A percentile compares a stretch with the other conserved stretches of the same genome.
phyloP scores from a whole-genome alignment of 805 yeast genomes.

The Kazachstania psychrophila region DNA sequence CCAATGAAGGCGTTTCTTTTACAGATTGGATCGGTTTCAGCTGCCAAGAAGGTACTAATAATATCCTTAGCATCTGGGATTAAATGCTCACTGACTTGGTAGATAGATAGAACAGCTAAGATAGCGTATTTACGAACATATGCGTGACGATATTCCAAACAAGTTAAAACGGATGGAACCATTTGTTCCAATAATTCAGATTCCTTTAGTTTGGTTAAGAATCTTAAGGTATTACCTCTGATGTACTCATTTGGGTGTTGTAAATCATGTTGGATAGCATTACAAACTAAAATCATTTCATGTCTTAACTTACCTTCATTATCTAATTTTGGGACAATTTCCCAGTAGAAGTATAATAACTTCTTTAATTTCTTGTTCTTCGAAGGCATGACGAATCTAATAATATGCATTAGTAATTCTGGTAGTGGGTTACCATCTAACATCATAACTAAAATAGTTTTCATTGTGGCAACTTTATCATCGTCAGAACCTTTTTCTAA shows the following conservation, averaged over 20 bases:
- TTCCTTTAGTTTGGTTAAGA: slow-evolving; percentile 82
- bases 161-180: slow-evolving; percentile 83
- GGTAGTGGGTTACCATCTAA: slow-evolving; percentile 91
- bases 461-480: slow-evolving; percentile 83
- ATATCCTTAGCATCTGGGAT: slow-evolving; percentile 94
- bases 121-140: slow-evolving; percentile 97
- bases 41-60: slow-evolving; percentile 57
- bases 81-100: slow-evolving; percentile 72
- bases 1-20: slow-evolving; percentile 92
- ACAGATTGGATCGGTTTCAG: slow-evolving; percentile 88
- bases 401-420: slow-evolving; percentile 89
- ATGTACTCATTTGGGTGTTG: slow-evolving; percentile 97
- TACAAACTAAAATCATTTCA: slow-evolving; percentile 97
- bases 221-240: slow-evolving; percentile 90
- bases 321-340: slow-evolving; percentile 87
- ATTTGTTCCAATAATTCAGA: slow-evolving; percentile 91
- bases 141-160: slow-evolving; percentile 94
- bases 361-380: slow-evolving; percentile 85
- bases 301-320: slow-evolving; percentile 86
- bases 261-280: slow-evolving; percentile 92
- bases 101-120: slow-evolving; percentile 78
- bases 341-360: slow-evolving; percentile 93
- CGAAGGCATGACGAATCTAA: slow-evolving; percentile 95
- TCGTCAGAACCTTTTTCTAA: slow-evolving; percentile 88
- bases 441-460: slow-evolving; percentile 73